Evolutionary conservation across 208 protist species (phyloP), one percentile per base, ranked within the genome.

Genomic region (Leptomonas seymouri): DNA sequence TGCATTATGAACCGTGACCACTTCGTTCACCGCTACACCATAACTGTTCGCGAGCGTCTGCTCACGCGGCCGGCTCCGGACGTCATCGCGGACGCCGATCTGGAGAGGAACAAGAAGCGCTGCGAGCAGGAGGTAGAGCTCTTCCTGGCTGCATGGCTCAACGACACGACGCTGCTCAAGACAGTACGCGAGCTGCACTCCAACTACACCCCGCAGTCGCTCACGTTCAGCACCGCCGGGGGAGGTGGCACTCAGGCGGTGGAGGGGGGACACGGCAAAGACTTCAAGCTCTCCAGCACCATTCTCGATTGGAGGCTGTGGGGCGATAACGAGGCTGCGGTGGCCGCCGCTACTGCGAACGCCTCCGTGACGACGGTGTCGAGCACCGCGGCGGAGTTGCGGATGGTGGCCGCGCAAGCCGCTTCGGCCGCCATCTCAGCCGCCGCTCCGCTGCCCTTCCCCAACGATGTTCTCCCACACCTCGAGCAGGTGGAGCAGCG

Each of bases 231-330:
- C 31, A 2, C 45, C 11, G 36, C 44, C 3, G 16, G 8, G 6
- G 34, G 34, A 3, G 34, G 34, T 39, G 34, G 34, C 34, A 41
- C 48, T n/a, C 41, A 12, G 25, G 36, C 0, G 21, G 46, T 25
- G 20, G 70, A 31, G 41, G 28, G 25, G 42, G 46, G 42, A 15
- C 20, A 15, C 28, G 49, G 31, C 30, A 53, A 46, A 25, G 71
- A 55, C 55, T 49, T 75, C 14, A 65, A 65, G 58, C 44, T 84
- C 4, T 28, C 73, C 31, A 61, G 74, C 25, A 71, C 31, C 56
- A 57, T 74, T 46, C 51, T 84, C 2, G 67, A 79, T 53, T 84
- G 79, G 79, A 18, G 64, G 25, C 53, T 68, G 30, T 84, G 74
- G 74, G 70, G 50, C 11, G 31, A 77, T 9, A 58, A 63, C n/a